Evolutionary conservation across 2,329 filamentous ascomycete genomes (phyloP), one percentile per base, ranked within the genome.

Genomic region (Cryphonectria naterciae): DNA sequence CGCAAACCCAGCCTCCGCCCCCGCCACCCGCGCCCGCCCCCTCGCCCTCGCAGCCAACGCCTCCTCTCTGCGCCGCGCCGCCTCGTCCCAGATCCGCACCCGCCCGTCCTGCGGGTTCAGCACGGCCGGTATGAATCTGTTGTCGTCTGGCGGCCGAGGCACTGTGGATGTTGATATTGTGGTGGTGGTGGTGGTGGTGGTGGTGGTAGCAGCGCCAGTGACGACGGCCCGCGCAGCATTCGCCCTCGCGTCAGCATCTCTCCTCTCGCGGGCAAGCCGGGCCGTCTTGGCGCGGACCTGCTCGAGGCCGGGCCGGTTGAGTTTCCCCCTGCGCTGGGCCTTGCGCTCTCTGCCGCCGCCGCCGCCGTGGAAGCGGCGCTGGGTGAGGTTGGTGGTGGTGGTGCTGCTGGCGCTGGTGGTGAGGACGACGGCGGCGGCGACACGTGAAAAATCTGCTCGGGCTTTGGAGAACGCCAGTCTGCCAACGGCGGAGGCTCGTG

Each of bases 281-380:
- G 54, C 54, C 54, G 28, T 8, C 54, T 15, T 32, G 25, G 54
- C 54, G 25, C 54, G 54, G 25, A 32, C 19, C 54, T 58, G 54
- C 54, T 32, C 13, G 13, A 3, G 25, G 13, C 54, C 54, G 4
- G 54, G 54, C 25, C 54, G 54, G 13, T 7, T 58, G 25, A 58
- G 54, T 17, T 58, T 58, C 25, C 28, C 54, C 54, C 54, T 58
- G 35, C 58, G 58, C 58, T 61, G 58, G 28, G 54, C 54, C 54
- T 58, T 58, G 58, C 58, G 58, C 58, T 39, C 22, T 35, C 35
- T 61, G 58, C 35, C 25, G 58, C 32, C 32, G 8, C 25, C 25
- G 8, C 25, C 25, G 19, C 25, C 25, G 11, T 61, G 35, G 35
- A 61, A 61, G 58, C 58, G 35, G 22, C 58, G 32, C 58, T 61